Evolutionary conservation across 1,284 basidiomycete species (phyloP), one percentile per base, ranked within the genome.

Genomic region (Malassezia arunalokei): DNA sequence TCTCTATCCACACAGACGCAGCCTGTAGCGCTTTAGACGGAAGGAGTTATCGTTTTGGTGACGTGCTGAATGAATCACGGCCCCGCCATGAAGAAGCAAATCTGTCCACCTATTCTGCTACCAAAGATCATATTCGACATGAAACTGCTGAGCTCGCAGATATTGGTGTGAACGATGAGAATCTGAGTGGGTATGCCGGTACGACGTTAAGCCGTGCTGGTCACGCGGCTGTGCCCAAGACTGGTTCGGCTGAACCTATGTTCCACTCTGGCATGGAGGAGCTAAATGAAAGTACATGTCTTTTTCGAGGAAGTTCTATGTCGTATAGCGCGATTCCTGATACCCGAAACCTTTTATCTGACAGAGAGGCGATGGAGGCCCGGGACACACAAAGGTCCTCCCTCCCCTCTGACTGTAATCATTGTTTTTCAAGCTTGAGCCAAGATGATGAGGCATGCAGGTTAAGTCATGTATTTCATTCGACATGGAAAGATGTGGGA

Each of bases 91-190:
- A 46, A 17, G 56, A 35, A 31, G 50, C 33, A 30, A 45, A 49
- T 0, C 59, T 63, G 1, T 58, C 60, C 35, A 62, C 65, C 5
- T 72, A 66, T 52, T 67, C 69, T 6, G 70, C 68, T 8, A 68
- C 65, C 3, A 60, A 57, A 5, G 56, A 57, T 14, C 61, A 60
- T 3, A 71, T 72, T 31, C 60, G 70, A 6, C 66, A 63, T 33
- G 57, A 61, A 8, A 72, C 70, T 0, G 70, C 70, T 8, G 65
- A 64, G 27, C 59, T 72, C 1, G 70, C 68, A 2, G 67, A 62
- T 9, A 60, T 66, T 60, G 63, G 62, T 29, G 55, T 72, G 39
- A 56, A 49, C 8, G 59, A 63, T 14, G 68, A 68, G 27, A 66
- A 24, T 24, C 20, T 24, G 20, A 24, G 20, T 24, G 20, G 20